Percentiles rank a stretch among this genome's conserved stretches.
Evolutionary conservation across 1,139 yeast species (phyloP).

Genomic region (Suhomyces maxii): DNA sequence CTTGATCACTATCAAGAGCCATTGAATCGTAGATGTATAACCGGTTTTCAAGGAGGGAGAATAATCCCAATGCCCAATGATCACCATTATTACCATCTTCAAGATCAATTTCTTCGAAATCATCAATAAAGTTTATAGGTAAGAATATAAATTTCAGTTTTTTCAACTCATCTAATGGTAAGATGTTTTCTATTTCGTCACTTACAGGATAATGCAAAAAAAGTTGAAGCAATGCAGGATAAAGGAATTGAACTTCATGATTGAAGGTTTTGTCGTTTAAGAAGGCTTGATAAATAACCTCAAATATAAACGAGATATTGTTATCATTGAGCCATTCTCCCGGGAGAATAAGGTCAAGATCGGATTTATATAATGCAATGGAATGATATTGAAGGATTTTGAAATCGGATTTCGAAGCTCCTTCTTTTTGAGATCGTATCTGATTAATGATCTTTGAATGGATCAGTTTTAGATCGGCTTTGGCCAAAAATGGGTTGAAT

Average conservation of each 20-base stretch:
- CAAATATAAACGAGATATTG: constrained; percentile 63
- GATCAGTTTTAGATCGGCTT: constrained; percentile 24
- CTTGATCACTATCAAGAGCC: constrained; percentile 22
- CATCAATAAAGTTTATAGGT: constrained; percentile 43
- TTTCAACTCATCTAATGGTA: constrained; percentile 35
- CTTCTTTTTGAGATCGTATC: constrained; percentile 3
- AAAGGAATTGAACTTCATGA: constrained; percentile 33
- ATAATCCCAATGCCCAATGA: constrained; percentile 45
- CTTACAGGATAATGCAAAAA: constrained; percentile 37
- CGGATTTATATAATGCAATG: constrained; percentile 41
- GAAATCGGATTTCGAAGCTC: constrained; percentile 17
- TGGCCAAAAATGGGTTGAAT: constrained; percentile 24
- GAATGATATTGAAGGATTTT: constrained; percentile 42
- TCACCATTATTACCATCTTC: constrained; percentile 42
- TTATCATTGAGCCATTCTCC: constrained; percentile 79
- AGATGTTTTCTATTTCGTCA: constrained; percentile 26
- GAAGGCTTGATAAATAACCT: constrained; percentile 38
- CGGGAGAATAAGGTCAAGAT: constrained; percentile 38
- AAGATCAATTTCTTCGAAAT: constrained; percentile 25
- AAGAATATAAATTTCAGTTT: constrained; percentile 38
- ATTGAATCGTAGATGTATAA: constrained; percentile 45
- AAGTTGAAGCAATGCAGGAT: constrained; percentile 43
- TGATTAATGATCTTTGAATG: constrained; percentile 2
- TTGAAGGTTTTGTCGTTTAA: constrained; percentile 13
- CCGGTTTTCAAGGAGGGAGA: constrained; percentile 30